Percentiles rank a stretch among this genome's conserved stretches.
Conservation (phyloP, 495 filamentous ascomycete genomes). For the Aspergillus cristatus region DNA sequence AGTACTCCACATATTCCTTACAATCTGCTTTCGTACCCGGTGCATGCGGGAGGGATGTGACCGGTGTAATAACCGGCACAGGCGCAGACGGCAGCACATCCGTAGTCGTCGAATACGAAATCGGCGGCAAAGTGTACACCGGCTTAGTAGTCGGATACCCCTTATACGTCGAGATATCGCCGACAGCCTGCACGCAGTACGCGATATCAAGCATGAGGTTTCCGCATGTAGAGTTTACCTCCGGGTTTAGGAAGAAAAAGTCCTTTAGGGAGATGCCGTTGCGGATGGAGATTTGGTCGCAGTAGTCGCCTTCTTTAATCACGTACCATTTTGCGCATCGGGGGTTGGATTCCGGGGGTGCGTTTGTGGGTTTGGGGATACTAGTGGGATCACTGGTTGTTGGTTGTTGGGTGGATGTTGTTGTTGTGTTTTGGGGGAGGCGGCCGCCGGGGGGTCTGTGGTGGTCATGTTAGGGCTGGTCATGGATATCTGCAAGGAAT, state of each 20-base stretch:
- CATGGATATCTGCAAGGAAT: too few species aligned
- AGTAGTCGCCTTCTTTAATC: slow-evolving; percentile 9
- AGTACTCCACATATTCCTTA: slow-evolving; percentile 1
- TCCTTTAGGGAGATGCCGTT: slow-evolving; percentile 5
- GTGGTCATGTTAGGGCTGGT: too few species aligned
- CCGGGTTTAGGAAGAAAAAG: slow-evolving; percentile 13
- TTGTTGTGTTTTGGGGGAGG: background rate
- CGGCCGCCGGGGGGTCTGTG: too few species aligned
- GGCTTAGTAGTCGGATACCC: slow-evolving; percentile 1
- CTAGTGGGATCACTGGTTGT: background rate
- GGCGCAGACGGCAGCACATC: background rate
- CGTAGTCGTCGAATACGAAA: too few species aligned
- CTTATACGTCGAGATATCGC: slow-evolving; percentile 11
- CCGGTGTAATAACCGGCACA: slow-evolving; percentile 1
- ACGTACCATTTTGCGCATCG: slow-evolving; percentile 14
- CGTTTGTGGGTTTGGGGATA: slow-evolving; percentile 1
- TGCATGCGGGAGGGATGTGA: slow-evolving; percentile 3
- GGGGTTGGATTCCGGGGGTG: background rate
- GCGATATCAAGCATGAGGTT: slow-evolving; percentile 8
- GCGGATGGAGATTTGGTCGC: slow-evolving; percentile 5
- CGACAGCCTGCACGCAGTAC: slow-evolving; percentile 14
- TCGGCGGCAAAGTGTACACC: slow-evolving; percentile 1
- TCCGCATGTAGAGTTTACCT: slow-evolving; percentile 9
- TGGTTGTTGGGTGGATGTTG: background rate
- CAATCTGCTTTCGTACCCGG: slow-evolving; percentile 3